Conservation (phyloP, 495 filamentous ascomycete genomes). For the Talaromyces ruber region DNA sequence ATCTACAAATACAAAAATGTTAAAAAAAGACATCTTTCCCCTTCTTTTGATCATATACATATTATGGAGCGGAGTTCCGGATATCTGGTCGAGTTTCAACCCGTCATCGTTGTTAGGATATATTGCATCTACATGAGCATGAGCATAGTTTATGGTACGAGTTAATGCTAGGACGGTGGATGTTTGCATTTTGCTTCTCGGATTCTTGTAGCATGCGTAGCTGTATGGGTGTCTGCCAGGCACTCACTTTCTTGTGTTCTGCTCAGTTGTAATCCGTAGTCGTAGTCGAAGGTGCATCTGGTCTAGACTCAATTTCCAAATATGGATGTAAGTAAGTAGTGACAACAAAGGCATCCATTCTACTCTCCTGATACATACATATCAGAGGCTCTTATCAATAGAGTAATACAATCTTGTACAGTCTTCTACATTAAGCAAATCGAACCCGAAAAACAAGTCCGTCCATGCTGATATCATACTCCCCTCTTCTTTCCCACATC, state of each 20-base stretch:
- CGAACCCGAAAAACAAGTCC: not conserved
- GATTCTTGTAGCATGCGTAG: not conserved
- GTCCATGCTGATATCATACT: not conserved
- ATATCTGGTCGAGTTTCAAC: constrained; percentile 55
- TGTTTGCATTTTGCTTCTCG: not conserved
- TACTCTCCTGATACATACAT: not conserved
- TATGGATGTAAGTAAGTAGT: not conserved
- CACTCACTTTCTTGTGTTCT: not conserved
- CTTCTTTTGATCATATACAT: not conserved
- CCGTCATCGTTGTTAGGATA: not conserved
- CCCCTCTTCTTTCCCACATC: not conserved
- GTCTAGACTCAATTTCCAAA: not conserved
- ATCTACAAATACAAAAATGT: constrained; percentile 31
- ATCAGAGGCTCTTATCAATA: not conserved
- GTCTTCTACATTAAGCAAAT: not conserved
- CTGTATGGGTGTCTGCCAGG: not conserved
- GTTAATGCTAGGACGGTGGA: not conserved
- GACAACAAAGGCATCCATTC: not conserved
- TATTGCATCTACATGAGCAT: constrained; percentile 6
- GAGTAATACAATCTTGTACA: not conserved
- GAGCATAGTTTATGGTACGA: not conserved
- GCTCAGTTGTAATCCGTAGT: too few species aligned
- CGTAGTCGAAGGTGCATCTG: too few species aligned
- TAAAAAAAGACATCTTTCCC: not conserved
- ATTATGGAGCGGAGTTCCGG: constrained; percentile 60